A percentile compares a stretch with the other conserved stretches of the same genome.
phyloP scores from a whole-genome alignment of 768 basidiomycete genomes.

The Hericium rajendrae region DNA sequence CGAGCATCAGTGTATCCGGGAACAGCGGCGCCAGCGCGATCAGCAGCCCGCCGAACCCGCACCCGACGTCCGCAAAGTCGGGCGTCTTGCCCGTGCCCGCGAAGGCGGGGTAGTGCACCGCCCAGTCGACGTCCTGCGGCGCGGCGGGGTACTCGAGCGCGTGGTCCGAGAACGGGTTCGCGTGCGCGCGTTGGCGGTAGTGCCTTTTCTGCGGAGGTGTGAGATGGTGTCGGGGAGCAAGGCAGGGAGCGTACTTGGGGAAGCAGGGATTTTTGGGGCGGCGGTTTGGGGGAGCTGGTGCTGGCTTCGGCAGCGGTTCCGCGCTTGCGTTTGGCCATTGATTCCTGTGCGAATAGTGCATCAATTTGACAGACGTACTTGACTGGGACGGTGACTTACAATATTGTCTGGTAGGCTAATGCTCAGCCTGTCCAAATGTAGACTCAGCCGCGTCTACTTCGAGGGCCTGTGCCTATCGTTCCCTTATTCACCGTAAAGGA shows the following conservation, averaged over 20 bases:
- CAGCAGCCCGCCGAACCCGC: slow-evolving; percentile 93
- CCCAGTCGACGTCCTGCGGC: slow-evolving; percentile 75
- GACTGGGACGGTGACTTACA: too few species aligned
- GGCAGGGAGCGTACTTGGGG: slow-evolving; percentile 21
- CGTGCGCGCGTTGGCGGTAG: slow-evolving; percentile 76
- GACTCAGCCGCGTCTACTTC: too few species aligned
- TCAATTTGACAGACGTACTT: too few species aligned
- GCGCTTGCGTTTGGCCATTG: background rate
- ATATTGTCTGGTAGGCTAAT: too few species aligned
- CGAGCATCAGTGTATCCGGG: slow-evolving; percentile 89
- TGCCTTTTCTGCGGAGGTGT: slow-evolving; percentile 55
- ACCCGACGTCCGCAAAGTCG: slow-evolving; percentile 95
- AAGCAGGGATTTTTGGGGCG: slow-evolving; percentile 13
- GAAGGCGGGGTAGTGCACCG: slow-evolving; percentile 70
- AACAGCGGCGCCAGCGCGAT: slow-evolving; percentile 83
- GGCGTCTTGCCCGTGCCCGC: slow-evolving; percentile 50
- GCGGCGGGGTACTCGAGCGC: slow-evolving; percentile 77
- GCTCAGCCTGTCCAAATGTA: too few species aligned
- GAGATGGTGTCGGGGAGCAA: slow-evolving; percentile 3
- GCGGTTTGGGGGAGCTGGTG: background rate
- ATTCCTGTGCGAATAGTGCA: background rate
- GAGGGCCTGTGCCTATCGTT: too few species aligned
- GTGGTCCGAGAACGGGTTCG: slow-evolving; percentile 85
- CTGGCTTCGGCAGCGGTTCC: background rate
- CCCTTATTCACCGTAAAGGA: too few species aligned